These are phyloP conservation scores for Leishmania aethiopica DNA, from an alignment of 208 protist genomes.

Conservation along the genomic window DNA sequence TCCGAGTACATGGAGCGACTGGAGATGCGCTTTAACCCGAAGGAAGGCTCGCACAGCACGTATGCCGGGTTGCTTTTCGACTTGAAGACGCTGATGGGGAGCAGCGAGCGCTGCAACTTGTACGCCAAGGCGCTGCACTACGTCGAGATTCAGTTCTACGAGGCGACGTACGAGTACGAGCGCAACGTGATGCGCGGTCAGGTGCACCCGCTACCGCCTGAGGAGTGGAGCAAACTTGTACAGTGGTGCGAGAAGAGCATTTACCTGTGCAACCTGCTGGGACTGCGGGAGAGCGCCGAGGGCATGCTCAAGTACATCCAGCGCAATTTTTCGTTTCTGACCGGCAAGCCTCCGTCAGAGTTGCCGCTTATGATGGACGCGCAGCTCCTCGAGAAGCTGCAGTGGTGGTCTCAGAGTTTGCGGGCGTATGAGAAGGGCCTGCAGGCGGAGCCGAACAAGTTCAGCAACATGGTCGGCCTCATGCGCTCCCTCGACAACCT, in stretches of 20 bases:
- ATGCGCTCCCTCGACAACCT: conserved; percentile 98
- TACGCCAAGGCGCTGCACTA: conserved; percentile 96
- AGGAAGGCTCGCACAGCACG: conserved; percentile 36
- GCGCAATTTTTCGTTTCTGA: conserved; percentile 86
- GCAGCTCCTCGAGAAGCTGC: conserved; percentile 96
- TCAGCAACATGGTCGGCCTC: conserved; percentile 92
- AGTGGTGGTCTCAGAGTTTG: conserved; percentile 98
- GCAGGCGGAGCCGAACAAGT: conserved; percentile 79
- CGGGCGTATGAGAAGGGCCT: conserved; percentile 85
- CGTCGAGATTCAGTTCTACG: conserved; percentile 93
- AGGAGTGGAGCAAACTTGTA: conserved; percentile 71
- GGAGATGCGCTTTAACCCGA: conserved; percentile 77
- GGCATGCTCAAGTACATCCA: conserved; percentile 97
- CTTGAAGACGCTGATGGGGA: conserved; percentile 88
- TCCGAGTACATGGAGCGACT: conserved; percentile 98
- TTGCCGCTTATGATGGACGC: conserved; percentile 87
- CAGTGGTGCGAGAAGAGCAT: conserved; percentile 94
- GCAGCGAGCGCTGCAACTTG: conserved; percentile 94
- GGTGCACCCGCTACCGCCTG: conserved; percentile 50
- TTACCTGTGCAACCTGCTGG: conserved; percentile 98
- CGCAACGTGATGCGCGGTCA: conserved; percentile 66
- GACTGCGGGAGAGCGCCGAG: conserved; percentile 97
- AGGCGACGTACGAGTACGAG: conserved; percentile 79
- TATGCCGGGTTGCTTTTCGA: conserved; percentile 77
- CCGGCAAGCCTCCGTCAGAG: conserved; percentile 66